phyloP scores from a whole-genome alignment of 2,329 filamentous ascomycete species.

The Arthroderma sp. region DNA sequence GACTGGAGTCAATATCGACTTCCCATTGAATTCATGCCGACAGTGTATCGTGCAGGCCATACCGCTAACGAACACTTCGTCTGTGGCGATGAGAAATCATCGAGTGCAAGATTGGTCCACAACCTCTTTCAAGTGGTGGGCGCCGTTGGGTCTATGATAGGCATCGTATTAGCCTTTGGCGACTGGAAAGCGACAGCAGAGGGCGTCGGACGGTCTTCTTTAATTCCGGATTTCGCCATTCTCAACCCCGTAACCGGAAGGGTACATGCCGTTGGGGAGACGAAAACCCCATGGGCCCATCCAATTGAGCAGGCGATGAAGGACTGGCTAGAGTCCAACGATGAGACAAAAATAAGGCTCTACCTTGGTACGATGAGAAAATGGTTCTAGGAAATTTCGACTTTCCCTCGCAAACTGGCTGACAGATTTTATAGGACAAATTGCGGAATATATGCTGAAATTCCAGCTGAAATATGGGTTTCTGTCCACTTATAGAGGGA shows the following conservation, averaged over 20 bases:
- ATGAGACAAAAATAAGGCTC: background rate
- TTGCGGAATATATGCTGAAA: constrained; percentile 7
- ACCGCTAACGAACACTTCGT: too few relatives aligned
- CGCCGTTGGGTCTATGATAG: constrained; percentile 4
- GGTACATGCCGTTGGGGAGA: constrained; percentile 3
- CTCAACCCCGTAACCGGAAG: constrained; percentile 1
- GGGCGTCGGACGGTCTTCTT: constrained; percentile 1
- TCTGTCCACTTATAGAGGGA: constrained; percentile 5
- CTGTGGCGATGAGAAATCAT: too few relatives aligned
- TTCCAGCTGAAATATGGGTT: constrained; percentile 7
- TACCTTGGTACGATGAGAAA: constrained; percentile 4
- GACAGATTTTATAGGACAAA: constrained; percentile 5
- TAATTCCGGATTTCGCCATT: constrained; percentile 1
- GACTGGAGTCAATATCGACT: too few relatives aligned
- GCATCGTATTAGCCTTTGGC: constrained; percentile 3
- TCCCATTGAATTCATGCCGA: too few relatives aligned
- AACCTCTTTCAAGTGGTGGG: constrained; percentile 6
- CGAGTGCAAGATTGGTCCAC: constrained; percentile 5
- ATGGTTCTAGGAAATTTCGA: background rate
- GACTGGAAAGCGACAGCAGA: constrained; percentile 8
- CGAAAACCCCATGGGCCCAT: constrained; percentile 8
- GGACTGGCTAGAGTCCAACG: background rate
- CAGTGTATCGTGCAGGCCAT: too few relatives aligned
- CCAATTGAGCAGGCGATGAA: background rate
- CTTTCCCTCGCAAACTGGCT: background rate